Conservation (phyloP, 768 basidiomycete species). For the Pisolithus orientalis region DNA sequence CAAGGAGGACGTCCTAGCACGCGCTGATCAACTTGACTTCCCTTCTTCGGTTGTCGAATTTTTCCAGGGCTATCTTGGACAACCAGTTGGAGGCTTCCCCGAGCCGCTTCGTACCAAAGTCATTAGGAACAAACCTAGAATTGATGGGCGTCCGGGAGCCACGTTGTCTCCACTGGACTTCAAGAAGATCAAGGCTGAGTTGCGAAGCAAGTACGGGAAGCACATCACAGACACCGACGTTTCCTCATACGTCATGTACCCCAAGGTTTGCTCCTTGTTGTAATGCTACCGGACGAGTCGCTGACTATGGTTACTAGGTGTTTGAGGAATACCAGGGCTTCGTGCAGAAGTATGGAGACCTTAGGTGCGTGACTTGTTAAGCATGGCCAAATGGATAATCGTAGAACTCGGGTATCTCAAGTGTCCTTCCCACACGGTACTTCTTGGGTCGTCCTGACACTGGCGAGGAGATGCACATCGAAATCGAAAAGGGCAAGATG, state of each 20-base stretch:
- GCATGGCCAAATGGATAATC: slow-evolving; percentile 3
- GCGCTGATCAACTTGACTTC: slow-evolving; percentile 92
- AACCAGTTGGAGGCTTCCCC: slow-evolving; percentile 98
- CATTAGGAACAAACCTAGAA: slow-evolving; percentile 90
- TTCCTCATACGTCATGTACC: slow-evolving; percentile 96
- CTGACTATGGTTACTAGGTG: slow-evolving; percentile 45
- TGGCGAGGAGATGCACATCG: slow-evolving; percentile 95
- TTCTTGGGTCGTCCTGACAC: slow-evolving; percentile 90
- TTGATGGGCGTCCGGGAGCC: slow-evolving; percentile 89
- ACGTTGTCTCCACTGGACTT: slow-evolving; percentile 87
- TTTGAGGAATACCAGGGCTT: slow-evolving; percentile 97
- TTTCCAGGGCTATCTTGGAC: slow-evolving; percentile 98
- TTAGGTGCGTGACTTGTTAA: slow-evolving; percentile 52
- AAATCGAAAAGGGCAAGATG: slow-evolving; percentile 95
- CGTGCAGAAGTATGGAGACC: slow-evolving; percentile 91
- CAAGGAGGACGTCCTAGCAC: slow-evolving; percentile 78
- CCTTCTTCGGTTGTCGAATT: slow-evolving; percentile 96
- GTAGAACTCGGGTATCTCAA: slow-evolving; percentile 27
- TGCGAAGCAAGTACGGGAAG: slow-evolving; percentile 91
- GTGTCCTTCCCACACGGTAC: slow-evolving; percentile 92
- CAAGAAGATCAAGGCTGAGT: slow-evolving; percentile 90
- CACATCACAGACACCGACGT: slow-evolving; percentile 93
- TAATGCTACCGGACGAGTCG: background rate
- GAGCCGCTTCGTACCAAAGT: slow-evolving; percentile 89
- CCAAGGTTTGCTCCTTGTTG: slow-evolving; percentile 55